Base-by-base conservation (phyloP, 208 protist genomes). In the Cochliopodium minus region DNA sequence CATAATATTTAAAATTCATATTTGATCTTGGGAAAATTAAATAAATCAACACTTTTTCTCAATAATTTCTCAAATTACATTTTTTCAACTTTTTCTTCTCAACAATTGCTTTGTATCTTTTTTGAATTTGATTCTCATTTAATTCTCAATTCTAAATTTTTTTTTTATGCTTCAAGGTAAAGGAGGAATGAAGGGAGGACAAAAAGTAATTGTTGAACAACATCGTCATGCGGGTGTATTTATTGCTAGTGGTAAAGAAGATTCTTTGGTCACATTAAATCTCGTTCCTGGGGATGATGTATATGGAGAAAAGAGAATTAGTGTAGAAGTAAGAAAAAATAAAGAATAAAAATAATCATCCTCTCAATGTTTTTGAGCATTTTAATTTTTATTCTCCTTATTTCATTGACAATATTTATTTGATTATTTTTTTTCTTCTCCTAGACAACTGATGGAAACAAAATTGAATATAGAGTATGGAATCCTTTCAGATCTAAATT, bases 401-500 rank as follows among this genome's bases (percentile, higher is more conserved):
- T 70, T 25, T 57, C 2, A 23, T 11, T 68, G 20, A n/a, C 23
- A 22, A 29, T 10, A 67, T 67, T 9, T n/a, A 57, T 62, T 67
- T 48, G 10, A 30, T n/a, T 63, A 34, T 30, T 13, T 71, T 9
- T 57, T 25, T 60, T 10, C 11, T 22, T 15, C 45, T 15, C 32
- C 82, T 60, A 69, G 79, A n/a, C 70, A 71, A 17, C 72, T 74
- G 30, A 61, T 17, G 80, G 73, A 20, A 81, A 91, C 38, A 97
- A 99, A 73, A 90, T 95, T 60, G 95, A 99, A 79, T 99, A 99
- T 78, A 87, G 96, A 64, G 83, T 98, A 32, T 99, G 96, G 96
- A 99, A 99, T 73, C 96, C 97, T 15, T 99, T 97, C 86, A 75
- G 96, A 53, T 98, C 93, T 17, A 99, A 99, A 83, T 73, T 99